Evolutionary conservation across 495 filamentous ascomycete genomes (phyloP), one percentile per base, ranked within the genome.

Genomic region (Lepidopterella palustris): DNA sequence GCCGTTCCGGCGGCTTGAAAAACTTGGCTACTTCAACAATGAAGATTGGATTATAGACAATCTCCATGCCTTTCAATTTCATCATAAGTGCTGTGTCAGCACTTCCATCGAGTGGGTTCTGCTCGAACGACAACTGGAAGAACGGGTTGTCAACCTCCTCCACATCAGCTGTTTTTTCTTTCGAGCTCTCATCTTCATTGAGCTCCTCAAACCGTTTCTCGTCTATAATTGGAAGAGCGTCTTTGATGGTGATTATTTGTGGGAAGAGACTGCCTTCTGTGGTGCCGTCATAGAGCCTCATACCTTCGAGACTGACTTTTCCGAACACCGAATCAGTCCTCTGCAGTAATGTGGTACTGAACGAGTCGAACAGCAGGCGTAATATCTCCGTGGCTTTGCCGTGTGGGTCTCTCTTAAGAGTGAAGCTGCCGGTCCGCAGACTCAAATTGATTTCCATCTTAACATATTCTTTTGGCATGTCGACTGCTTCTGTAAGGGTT

Each of bases 1-100:
- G 95, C 58, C 90, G 80, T 71, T 96, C 89, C 0, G 93, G 95
- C 4, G 93, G 93, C 55, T 92, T 87, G 77, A 98, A 97, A 76
- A 98, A 98, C 58, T 87, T 88, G 53, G 84, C 87, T 27, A 97
- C 84, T 47, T 90, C 90, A 23, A 96, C 84, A 2, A 97, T 74
- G 63, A 97, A 95, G 59, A 83, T 86, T 15, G 93, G 93, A 68
- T 98, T 98, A 76, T 96, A 97, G 45, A 97, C 88, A 53, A 98
- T 87, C 74, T 97, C 95, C 59, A 97, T 87, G 66, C 90, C 91
- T 74, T 95, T 96, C 54, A 97, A 75, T 72, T 95, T 96, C 60
- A 91, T 84, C 9, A 86, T 95, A 18, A 98, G 76, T 4, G 90
- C 89, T 6, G 92, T 84, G 64, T 98, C 93, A 18, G 92, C 90